phyloP scores from a whole-genome alignment of 257 asterid species.

The Verbena officinalis region DNA sequence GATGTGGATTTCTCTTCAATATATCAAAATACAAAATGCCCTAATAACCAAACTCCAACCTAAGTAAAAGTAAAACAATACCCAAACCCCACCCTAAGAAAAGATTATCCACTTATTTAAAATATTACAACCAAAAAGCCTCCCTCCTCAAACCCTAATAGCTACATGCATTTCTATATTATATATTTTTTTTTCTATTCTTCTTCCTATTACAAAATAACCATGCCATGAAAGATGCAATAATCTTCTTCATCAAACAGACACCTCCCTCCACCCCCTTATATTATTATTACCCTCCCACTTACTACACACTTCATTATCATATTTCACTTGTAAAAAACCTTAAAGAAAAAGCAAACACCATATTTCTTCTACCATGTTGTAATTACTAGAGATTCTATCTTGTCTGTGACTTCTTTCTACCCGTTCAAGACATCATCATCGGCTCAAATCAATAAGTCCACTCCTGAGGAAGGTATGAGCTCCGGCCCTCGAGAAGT shows the following conservation, averaged over 20 bases:
- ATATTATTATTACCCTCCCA: slow-evolving; percentile 28
- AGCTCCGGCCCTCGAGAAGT: slow-evolving; percentile 33
- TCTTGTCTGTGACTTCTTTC: not conserved
- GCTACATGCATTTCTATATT: slow-evolving; percentile 25
- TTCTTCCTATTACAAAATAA: slow-evolving; percentile 24
- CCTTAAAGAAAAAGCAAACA: slow-evolving; percentile 25
- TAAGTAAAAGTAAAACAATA: not conserved
- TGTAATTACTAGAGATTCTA: slow-evolving; percentile 4
- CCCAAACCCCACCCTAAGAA: slow-evolving; percentile 4
- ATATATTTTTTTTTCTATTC: slow-evolving; percentile 4
- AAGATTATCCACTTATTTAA: slow-evolving; percentile 32
- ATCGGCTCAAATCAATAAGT: slow-evolving; percentile 26
- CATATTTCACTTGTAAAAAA: slow-evolving; percentile 29
- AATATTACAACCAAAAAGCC: slow-evolving; percentile 29
- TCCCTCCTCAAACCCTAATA: not conserved
- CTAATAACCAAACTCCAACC: slow-evolving; percentile 5
- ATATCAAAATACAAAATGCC: slow-evolving; percentile 23
- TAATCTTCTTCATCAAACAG: slow-evolving; percentile 1
- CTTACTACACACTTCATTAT: slow-evolving; percentile 39
- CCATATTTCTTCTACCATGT: slow-evolving; percentile 1
- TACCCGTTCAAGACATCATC: slow-evolving; percentile 20
- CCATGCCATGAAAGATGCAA: slow-evolving; percentile 16
- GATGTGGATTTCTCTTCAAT: slow-evolving; percentile 24
- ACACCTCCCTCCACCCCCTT: slow-evolving; percentile 7
- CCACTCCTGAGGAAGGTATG: slow-evolving; percentile 39